A percentile compares a stretch with the other conserved stretches of the same genome.
These are phyloP conservation scores for Graphilbum ipis-grandicollis DNA, from an alignment of 2,329 filamentous ascomycete genomes.

Conservation along the genomic window DNA sequence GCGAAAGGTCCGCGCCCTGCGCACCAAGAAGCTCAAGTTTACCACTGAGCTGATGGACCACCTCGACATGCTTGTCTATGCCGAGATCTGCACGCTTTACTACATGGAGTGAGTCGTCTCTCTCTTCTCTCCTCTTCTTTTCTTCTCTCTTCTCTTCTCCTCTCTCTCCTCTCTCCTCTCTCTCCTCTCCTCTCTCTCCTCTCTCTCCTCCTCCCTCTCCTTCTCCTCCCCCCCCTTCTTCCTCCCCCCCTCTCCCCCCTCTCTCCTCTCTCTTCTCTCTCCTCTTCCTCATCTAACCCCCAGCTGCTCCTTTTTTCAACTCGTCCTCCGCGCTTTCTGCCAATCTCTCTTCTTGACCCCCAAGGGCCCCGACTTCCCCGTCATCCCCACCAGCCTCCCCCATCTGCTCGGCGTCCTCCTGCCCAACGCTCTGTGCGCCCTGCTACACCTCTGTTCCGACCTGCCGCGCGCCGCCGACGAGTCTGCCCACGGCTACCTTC, in stretches of 20 bases:
- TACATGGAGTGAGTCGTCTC: conserved; percentile 57
- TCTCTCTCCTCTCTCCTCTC: neutral
- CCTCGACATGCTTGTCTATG: too few relatives aligned
- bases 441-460: conserved; percentile 38
- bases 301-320: conserved; percentile 48
- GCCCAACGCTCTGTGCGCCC: conserved; percentile 41
- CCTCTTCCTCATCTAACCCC: neutral
- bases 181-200: too few relatives aligned
- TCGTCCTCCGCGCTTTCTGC: conserved; percentile 19
- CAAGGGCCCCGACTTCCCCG: conserved; percentile 50
- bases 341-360: neutral
- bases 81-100: conserved; percentile 48
- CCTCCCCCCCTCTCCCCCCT: conserved; percentile 10
- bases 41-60: conserved; percentile 38
- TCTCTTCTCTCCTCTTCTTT: too few relatives aligned
- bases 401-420: conserved; percentile 40
- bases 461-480: conserved; percentile 40
- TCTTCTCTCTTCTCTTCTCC: too few relatives aligned
- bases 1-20: conserved; percentile 15
- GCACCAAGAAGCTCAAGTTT: conserved; percentile 41
- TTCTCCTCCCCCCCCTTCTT: neutral
- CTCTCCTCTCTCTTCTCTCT: conserved; percentile 42
- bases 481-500: conserved; percentile 46
- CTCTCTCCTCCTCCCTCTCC: neutral
- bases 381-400: conserved; percentile 73